Evolutionary conservation across 2,329 filamentous ascomycete genomes (phyloP), one percentile per base, ranked within the genome.

Genomic region (Monilinia polystroma): DNA sequence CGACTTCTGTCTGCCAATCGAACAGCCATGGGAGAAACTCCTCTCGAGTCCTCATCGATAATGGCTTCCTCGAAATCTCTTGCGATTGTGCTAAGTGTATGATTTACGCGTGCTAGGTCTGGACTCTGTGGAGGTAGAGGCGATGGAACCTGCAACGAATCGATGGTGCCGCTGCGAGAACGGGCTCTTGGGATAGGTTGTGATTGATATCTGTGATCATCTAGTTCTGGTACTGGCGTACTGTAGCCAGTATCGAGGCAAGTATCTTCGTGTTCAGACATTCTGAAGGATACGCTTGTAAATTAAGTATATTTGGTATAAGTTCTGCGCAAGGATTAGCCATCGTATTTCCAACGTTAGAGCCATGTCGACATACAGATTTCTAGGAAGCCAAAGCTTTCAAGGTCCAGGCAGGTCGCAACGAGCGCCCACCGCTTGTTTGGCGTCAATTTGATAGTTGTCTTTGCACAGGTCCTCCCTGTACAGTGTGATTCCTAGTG

Each of bases 61-160:
- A 97, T 83, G 18, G 92, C 93, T 72, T 95, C 87, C 77, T 97
- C 93, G 72, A 96, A 96, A 76, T 97, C 93, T 66, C 92, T 87
- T 51, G 91, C 83, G 70, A 80, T 81, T n/a, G 80, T 79, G n/a
- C 77, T 76, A 62, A 75, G 73, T 38, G 79, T 78, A 56, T 81
- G 77, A 66, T 75, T 73, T 57, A 74, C 72, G 18, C 79, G 74
- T 35, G 80, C 77, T 70, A 82, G 72, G 67, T 84, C 81, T 32
- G 73, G 72, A 16, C 35, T 68, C 26, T 66, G 62, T 29, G 68
- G 57, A 49, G 60, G 67, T 43, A 60, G 68, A n/a, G 55, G 69
- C 49, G 81, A 80, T 64, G 82, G 77, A 58, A 83, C 84, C 68
- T 88, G 86, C 5, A 91, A 81, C 64, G 89, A 92, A 71, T 91